Evolutionary conservation across 768 basidiomycete genomes (phyloP).

Genomic region (Sarcodon aspratus): DNA sequence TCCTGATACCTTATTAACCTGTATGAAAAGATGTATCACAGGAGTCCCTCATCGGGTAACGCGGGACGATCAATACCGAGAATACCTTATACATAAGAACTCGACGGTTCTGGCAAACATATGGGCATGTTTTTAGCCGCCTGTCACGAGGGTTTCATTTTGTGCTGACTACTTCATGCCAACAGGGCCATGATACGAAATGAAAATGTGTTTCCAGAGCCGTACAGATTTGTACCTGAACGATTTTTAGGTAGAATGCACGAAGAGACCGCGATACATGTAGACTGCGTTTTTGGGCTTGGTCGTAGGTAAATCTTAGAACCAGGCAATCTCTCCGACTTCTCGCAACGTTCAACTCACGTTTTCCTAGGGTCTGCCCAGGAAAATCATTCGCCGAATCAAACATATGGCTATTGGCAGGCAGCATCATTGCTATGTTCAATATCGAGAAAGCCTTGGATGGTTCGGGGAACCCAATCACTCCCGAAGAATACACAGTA

Average conservation of each 20-base stretch:
- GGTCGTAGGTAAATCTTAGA: too few relatives aligned
- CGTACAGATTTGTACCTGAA: background rate
- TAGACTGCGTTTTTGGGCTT: background rate
- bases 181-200: background rate
- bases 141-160: background rate
- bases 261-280: background rate
- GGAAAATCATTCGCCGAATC: constrained; percentile 41
- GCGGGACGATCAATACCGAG: constrained; percentile 13
- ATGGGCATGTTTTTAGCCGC: background rate
- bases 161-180: background rate
- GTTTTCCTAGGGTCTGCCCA: constrained; percentile 45
- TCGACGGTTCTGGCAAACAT: background rate
- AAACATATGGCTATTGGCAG: constrained; percentile 33
- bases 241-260: background rate
- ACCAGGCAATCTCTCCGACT: constrained; percentile 7
- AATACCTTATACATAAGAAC: constrained; percentile 10
- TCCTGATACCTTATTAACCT: background rate
- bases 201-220: background rate
- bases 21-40: background rate
- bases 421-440: constrained; percentile 32
- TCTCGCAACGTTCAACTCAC: constrained; percentile 17
- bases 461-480: constrained; percentile 26
- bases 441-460: constrained; percentile 30
- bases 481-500: constrained; percentile 24
- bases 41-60: constrained; percentile 10